These are phyloP conservation scores for Davidsoniella eucalypti DNA, from an alignment of 2,329 filamentous ascomycete genomes.

Conservation along the genomic window DNA sequence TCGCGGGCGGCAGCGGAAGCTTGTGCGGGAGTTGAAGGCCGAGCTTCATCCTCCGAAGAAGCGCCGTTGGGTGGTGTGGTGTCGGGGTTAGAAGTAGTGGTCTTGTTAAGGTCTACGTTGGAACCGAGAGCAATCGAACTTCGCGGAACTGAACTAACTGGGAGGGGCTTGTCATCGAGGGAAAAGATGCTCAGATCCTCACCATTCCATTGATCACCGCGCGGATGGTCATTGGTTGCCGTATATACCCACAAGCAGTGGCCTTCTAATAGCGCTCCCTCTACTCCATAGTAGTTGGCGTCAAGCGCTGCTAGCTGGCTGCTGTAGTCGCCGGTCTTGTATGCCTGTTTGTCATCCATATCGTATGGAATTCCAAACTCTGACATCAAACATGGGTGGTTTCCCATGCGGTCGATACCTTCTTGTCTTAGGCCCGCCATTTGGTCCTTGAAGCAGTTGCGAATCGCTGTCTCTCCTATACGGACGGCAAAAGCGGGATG, in stretches of 20 bases:
- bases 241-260: slow-evolving; percentile 85
- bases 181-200: slow-evolving; percentile 90
- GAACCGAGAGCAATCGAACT: slow-evolving; percentile 10
- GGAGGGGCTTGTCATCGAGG: slow-evolving; percentile 54
- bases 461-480: slow-evolving; percentile 80
- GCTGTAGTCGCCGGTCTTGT: slow-evolving; percentile 87
- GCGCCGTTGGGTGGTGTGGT: neutral
- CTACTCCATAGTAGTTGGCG: slow-evolving; percentile 85
- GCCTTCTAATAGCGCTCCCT: slow-evolving; percentile 68
- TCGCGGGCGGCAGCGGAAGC: neutral
- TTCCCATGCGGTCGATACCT: slow-evolving; percentile 73
- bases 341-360: slow-evolving; percentile 93
- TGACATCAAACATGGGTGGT: slow-evolving; percentile 76
- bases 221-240: slow-evolving; percentile 65
- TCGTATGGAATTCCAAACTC: slow-evolving; percentile 98
- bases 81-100: neutral
- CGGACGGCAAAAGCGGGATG: slow-evolving; percentile 85
- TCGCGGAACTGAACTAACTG: slow-evolving; percentile 30
- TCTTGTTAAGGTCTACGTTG: slow-evolving; percentile 9
- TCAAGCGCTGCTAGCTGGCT: slow-evolving; percentile 88
- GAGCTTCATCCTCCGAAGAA: neutral
- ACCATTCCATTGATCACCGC: slow-evolving; percentile 93
- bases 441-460: slow-evolving; percentile 84
- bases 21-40: neutral
- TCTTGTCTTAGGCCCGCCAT: slow-evolving; percentile 69